Conservation (phyloP, 1,139 yeast species). For the Hanseniaspora sp. region DNA sequence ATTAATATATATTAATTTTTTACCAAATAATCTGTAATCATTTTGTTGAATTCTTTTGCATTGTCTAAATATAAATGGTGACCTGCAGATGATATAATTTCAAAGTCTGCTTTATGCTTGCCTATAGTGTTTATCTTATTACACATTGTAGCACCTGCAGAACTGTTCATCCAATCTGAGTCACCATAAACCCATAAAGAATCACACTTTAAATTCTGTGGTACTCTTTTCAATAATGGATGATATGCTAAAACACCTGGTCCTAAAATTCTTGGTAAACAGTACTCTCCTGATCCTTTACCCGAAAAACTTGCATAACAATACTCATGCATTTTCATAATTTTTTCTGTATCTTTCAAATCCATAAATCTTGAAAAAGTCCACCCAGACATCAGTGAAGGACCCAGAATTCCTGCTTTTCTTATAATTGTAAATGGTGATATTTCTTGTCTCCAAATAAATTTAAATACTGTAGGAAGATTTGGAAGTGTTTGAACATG, state of each 20-base stretch:
- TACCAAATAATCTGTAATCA: constrained; percentile 1
- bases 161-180: constrained; percentile 74
- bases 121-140: constrained; percentile 32
- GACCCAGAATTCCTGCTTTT: constrained; percentile 13
- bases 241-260: constrained; percentile 43
- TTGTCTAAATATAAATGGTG: constrained; percentile 75
- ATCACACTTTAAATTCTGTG: constrained; percentile 17
- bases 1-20: neutral
- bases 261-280: constrained; percentile 51
- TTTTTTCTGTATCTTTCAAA: constrained; percentile 22
- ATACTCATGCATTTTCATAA: constrained; percentile 40
- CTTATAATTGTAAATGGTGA: constrained; percentile 20
- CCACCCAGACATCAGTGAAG: constrained; percentile 17
- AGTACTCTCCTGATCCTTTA: constrained; percentile 55
- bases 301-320: constrained; percentile 50
- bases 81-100: constrained; percentile 48
- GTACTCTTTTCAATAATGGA: constrained; percentile 17
- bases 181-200: constrained; percentile 51
- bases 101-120: constrained; percentile 32
- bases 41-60: constrained; percentile 45
- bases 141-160: constrained; percentile 52
- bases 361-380: constrained; percentile 20
- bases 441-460: constrained; percentile 23
- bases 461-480: constrained; percentile 16
- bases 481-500: constrained; percentile 16